Conservation (phyloP, 306 rosid genomes). For the Vicia sativa region DNA sequence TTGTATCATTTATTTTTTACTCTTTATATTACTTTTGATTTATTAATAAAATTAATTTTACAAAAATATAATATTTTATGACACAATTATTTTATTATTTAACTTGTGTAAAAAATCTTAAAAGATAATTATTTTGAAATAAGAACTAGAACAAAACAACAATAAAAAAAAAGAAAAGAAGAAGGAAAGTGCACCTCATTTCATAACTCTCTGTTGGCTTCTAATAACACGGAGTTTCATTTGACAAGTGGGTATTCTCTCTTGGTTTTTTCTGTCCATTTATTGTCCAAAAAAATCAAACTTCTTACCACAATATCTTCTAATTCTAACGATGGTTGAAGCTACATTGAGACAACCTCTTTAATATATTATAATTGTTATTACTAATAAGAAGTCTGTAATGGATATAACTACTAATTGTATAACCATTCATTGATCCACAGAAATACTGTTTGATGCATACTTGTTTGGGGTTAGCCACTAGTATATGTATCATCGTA, state of each 20-base stretch:
- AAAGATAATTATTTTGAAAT: too few species aligned
- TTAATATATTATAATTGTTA: slow-evolving; percentile 36
- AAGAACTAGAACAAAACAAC: slow-evolving; percentile 16
- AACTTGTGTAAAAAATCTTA: too few species aligned
- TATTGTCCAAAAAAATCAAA: slow-evolving; percentile 38
- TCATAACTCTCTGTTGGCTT: too few species aligned
- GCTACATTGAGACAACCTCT: slow-evolving; percentile 42
- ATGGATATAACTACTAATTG: not conserved
- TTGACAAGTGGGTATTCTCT: slow-evolving; percentile 48
- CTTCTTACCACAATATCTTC: slow-evolving; percentile 31
- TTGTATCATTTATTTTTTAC: too few species aligned
- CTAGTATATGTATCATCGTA: slow-evolving; percentile 1
- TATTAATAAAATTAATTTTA: too few species aligned
- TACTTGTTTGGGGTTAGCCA: slow-evolving; percentile 30
- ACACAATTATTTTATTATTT: too few species aligned
- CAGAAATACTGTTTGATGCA: slow-evolving; percentile 9
- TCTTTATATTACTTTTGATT: too few species aligned
- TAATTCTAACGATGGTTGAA: slow-evolving; percentile 40
- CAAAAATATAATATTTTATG: too few species aligned
- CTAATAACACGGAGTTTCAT: too few species aligned
- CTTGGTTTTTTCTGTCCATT: slow-evolving; percentile 42
- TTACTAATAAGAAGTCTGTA: not conserved
- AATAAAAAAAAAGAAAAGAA: not conserved
- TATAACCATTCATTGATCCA: slow-evolving; percentile 15
- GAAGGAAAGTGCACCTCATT: slow-evolving; percentile 35